A percentile compares a stretch with the other conserved stretches of the same genome.
phyloP scores from a whole-genome alignment of 2,329 filamentous ascomycete genomes.

The Clonostachys rhizophaga region DNA sequence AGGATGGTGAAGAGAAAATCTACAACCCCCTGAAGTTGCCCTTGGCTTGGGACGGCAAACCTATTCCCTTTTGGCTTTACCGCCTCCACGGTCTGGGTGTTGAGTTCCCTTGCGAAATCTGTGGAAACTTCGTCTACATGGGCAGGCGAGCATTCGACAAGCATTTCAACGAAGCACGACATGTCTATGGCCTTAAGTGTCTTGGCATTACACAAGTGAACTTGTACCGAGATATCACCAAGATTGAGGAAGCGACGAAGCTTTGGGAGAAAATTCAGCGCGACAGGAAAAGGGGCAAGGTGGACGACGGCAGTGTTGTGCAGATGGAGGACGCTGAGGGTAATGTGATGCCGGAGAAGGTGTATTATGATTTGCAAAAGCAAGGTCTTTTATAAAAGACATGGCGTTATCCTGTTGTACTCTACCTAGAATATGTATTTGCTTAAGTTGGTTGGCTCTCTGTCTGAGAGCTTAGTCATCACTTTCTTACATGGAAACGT shows the following conservation, averaged over 20 bases:
- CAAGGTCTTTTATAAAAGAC: slow-evolving; percentile 69
- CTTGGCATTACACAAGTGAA: slow-evolving; percentile 88
- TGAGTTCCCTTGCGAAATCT: slow-evolving; percentile 94
- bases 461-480: slow-evolving; percentile 3
- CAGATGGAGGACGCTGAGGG: slow-evolving; percentile 98
- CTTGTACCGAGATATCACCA: slow-evolving; percentile 89
- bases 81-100: slow-evolving; percentile 93
- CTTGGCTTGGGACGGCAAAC: slow-evolving; percentile 96
- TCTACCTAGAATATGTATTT: not conserved
- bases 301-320: slow-evolving; percentile 77
- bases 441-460: not conserved
- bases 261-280: slow-evolving; percentile 92
- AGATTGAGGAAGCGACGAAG: slow-evolving; percentile 81
- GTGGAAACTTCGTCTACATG: slow-evolving; percentile 99
- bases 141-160: slow-evolving; percentile 94
- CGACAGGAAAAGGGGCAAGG: slow-evolving; percentile 74
- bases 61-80: slow-evolving; percentile 98
- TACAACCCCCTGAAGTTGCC: slow-evolving; percentile 97
- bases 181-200: slow-evolving; percentile 91
- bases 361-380: slow-evolving; percentile 92
- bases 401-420: not conserved
- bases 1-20: slow-evolving; percentile 79
- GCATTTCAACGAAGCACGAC: slow-evolving; percentile 91
- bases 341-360: slow-evolving; percentile 99
- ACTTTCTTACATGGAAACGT: not conserved